Evolutionary conservation across 352 stramenopile genomes (phyloP), one percentile per base, ranked within the genome.

Genomic region (Elongisporangium undulatum): DNA sequence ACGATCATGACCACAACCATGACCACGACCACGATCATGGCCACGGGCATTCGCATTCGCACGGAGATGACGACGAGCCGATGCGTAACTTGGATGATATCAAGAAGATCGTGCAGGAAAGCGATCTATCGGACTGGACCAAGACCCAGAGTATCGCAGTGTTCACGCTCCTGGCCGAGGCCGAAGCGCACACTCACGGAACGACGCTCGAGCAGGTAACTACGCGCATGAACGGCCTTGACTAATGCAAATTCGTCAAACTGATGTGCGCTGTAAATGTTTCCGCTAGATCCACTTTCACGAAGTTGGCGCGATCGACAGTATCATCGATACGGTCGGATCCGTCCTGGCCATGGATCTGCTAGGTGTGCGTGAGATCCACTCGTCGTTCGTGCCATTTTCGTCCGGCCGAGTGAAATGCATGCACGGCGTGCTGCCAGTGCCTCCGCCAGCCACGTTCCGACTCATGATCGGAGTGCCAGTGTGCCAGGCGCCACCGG

Each of bases 251-350:
- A 15, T 9, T 41, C 13, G 8, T 41, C 9, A 41, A 41, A 13
- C 29, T 41, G 29, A 41, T n/a, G n/a, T 15, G 4, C 24, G 24
- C 24, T 13, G 8, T 13, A 9, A 41, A 15, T 15, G 8, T 9
- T 41, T 41, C 29, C 9, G 29, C 4, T 41, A 83, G 62, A 96
- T 99, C 53, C 96, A 99, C 69, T 99, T 99, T 73, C 97, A 99
- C 70, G 97, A 99, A 74, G 97, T 99, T 6, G 97, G 97, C 21
- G 93, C 95, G 17, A 96, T 99, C 63, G 96, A 99, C 79, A 98
- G 89, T 61, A 98, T 99, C 70, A 79, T 99, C 22, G 96, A 99
- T 74, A 98, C 95, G 7, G 91, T 99, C 49, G 97, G 97, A 1
- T 96, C 90, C 1, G 79, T 99, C 29, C 64, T 98, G 10, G 96